phyloP scores from a whole-genome alignment of 2,329 filamentous ascomycete genomes.

The Aspergillus spinulosporus region DNA sequence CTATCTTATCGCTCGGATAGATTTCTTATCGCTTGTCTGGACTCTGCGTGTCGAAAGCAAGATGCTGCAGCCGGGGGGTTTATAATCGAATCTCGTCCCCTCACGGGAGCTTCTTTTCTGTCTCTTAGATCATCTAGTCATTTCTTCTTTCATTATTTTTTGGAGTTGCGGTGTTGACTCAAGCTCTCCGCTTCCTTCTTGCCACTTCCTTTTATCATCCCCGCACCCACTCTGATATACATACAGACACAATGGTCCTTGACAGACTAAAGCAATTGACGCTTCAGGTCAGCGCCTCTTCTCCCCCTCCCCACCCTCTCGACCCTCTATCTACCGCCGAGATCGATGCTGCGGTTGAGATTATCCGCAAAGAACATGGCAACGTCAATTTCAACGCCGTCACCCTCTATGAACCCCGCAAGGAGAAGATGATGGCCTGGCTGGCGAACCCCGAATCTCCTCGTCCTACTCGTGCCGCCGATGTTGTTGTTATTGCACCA shows the following conservation, averaged over 20 bases:
- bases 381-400: slow-evolving; percentile 83
- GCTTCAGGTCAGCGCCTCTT: slow-evolving; percentile 59
- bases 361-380: slow-evolving; percentile 69
- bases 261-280: slow-evolving; percentile 65
- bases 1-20: slow-evolving; percentile 9
- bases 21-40: slow-evolving; percentile 18
- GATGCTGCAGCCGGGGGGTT: slow-evolving; percentile 9
- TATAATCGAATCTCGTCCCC: slow-evolving; percentile 10
- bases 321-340: slow-evolving; percentile 73
- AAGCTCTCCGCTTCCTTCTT: too few species aligned
- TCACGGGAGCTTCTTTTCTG: not conserved
- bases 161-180: not conserved
- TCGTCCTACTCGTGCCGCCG: slow-evolving; percentile 70
- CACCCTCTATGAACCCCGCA: slow-evolving; percentile 79
- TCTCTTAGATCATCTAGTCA: not conserved
- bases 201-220: not conserved
- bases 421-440: slow-evolving; percentile 80
- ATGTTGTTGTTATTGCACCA: slow-evolving; percentile 77
- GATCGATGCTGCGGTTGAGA: slow-evolving; percentile 68
- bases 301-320: slow-evolving; percentile 65
- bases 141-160: not conserved
- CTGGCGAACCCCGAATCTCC: slow-evolving; percentile 63
- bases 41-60: not conserved
- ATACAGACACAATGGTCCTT: slow-evolving; percentile 53
- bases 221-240: not conserved